Percentiles rank a stretch among this genome's conserved stretches.
phyloP scores from a whole-genome alignment of 75 land plant genomes.

The Adiantum capillusveneris region DNA sequence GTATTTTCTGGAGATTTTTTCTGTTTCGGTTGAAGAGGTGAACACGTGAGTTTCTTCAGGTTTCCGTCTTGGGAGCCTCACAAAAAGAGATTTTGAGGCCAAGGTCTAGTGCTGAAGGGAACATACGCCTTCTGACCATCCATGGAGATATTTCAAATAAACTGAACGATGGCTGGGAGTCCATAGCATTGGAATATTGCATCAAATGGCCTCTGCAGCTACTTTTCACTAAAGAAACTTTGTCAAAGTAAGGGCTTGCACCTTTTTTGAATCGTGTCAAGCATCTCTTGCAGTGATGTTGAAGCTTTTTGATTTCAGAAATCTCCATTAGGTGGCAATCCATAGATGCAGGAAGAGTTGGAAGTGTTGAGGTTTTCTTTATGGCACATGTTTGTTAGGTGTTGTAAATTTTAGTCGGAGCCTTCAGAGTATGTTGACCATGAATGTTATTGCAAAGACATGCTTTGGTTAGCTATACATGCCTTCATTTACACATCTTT shows the following conservation, averaged over 20 bases:
- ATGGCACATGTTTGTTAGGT: too few species aligned
- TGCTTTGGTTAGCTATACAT: too few species aligned
- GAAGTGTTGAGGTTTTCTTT: too few species aligned
- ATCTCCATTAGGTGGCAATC: too few species aligned
- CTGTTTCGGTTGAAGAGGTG: too few species aligned
- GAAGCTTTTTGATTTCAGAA: too few species aligned
- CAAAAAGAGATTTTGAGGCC: conserved; percentile 39
- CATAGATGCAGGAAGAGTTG: too few species aligned
- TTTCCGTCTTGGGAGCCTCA: conserved; percentile 45
- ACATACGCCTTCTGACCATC: conserved; percentile 17
- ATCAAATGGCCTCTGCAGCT: conserved; percentile 95
- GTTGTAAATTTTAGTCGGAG: too few species aligned
- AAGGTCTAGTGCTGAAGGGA: conserved; percentile 39
- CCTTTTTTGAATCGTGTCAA: neutral
- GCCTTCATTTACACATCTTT: too few species aligned
- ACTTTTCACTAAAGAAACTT: conserved; percentile 87
- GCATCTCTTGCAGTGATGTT: neutral
- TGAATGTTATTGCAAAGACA: too few species aligned
- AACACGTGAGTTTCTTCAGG: conserved; percentile 22
- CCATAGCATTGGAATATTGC: conserved; percentile 83
- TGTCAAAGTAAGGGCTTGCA: conserved; percentile 71
- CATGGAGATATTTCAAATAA: conserved; percentile 35
- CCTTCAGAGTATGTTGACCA: too few species aligned
- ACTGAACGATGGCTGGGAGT: conserved; percentile 91
- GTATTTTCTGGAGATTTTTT: too few species aligned